phyloP scores from a whole-genome alignment of 2,329 filamentous ascomycete genomes.

The Fusarium anthophilum region DNA sequence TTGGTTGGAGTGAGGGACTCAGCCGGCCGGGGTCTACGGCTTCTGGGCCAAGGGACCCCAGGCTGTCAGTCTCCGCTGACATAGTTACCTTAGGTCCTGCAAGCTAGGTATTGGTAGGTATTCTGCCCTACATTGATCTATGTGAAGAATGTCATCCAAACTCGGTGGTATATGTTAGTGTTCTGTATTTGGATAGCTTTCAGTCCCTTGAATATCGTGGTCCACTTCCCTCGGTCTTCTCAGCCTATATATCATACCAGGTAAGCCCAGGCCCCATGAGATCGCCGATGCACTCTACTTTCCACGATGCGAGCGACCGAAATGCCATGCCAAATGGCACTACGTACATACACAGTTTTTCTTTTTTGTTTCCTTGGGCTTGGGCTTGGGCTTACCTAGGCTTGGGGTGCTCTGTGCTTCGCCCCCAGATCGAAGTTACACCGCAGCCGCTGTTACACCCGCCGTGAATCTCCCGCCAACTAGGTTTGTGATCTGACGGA shows the following conservation, averaged over 20 bases:
- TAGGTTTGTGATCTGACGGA: slow-evolving; percentile 1
- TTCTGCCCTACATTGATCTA: neutral
- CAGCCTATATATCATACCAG: slow-evolving; percentile 14
- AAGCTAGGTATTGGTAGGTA: neutral
- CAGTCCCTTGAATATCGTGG: neutral
- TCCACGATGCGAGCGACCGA: neutral
- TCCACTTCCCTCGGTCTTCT: neutral
- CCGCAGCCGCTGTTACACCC: slow-evolving; percentile 30
- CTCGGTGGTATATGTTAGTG: neutral
- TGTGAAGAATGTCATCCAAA: neutral
- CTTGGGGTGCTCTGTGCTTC: neutral
- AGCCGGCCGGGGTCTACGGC: slow-evolving; percentile 7
- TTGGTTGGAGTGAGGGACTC: neutral
- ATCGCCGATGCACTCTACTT: slow-evolving; percentile 11
- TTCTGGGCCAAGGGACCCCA: slow-evolving; percentile 6
- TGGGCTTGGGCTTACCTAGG: neutral
- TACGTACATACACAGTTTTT: neutral
- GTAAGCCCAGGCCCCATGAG: neutral
- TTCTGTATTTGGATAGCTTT: neutral
- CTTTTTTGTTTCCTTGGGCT: neutral
- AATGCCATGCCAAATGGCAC: neutral
- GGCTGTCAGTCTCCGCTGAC: slow-evolving; percentile 18
- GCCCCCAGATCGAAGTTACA: slow-evolving; percentile 32
- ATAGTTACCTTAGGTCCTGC: neutral
- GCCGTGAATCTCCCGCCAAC: slow-evolving; percentile 27